Conservation (phyloP, 2,329 filamentous ascomycete genomes). For the Xylaria hypoxylon region DNA sequence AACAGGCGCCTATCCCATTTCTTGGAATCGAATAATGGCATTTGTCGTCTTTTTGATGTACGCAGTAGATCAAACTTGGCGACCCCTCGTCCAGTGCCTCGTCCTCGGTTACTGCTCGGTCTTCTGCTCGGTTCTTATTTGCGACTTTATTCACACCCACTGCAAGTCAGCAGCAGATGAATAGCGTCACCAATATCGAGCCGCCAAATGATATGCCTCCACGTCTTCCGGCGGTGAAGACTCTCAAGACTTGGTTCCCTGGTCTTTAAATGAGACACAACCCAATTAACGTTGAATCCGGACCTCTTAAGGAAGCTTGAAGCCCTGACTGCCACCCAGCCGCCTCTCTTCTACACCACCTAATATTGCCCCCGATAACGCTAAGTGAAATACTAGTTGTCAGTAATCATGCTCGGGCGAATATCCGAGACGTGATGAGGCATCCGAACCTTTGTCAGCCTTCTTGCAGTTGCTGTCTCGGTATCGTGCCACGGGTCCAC, state of each 20-base stretch:
- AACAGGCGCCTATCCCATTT: conserved; percentile 37
- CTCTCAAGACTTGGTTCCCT: conserved; percentile 16
- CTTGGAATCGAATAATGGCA: conserved; percentile 30
- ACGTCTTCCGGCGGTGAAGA: conserved; percentile 32
- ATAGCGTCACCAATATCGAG: conserved; percentile 26
- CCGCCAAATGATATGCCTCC: conserved; percentile 37
- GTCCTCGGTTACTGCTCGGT: conserved; percentile 9
- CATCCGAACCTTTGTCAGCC: conserved; percentile 6
- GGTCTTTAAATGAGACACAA: conserved; percentile 13
- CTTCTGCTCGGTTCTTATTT: conserved; percentile 11
- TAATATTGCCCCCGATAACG: conserved; percentile 12
- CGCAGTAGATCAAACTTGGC: conserved; percentile 36
- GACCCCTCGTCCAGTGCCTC: conserved; percentile 22
- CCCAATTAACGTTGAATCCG: conserved; percentile 17
- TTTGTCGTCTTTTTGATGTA: conserved; percentile 43
- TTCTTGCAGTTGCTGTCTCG: conserved; percentile 24
- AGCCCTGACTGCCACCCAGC: conserved; percentile 12
- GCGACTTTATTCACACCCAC: conserved; percentile 8
- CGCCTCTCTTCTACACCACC: conserved; percentile 7
- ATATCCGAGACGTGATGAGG: conserved; percentile 13
- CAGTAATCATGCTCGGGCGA: conserved; percentile 14
- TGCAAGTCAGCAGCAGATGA: conserved; percentile 26
- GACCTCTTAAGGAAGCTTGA: conserved; percentile 12
- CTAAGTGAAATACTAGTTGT: background rate
- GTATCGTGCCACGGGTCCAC: conserved; percentile 15